These are phyloP conservation scores for Podaxis pistillaris DNA, from an alignment of 768 basidiomycete species.

Conservation along the genomic window DNA sequence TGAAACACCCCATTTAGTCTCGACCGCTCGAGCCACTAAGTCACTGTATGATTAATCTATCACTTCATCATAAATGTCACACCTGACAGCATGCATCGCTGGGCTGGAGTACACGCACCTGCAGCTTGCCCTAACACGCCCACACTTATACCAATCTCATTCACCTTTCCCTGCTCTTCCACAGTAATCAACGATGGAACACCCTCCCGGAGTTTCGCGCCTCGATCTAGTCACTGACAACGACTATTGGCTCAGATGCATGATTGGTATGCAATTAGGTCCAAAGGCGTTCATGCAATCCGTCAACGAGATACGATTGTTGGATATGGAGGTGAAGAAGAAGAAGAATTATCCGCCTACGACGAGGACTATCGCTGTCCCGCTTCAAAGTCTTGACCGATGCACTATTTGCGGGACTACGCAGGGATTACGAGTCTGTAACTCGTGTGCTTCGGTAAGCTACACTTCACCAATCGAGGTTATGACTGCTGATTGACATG, in stretches of 20 bases:
- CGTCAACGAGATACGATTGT: neutral
- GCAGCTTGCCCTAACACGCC: neutral
- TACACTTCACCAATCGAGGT: neutral
- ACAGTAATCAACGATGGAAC: neutral
- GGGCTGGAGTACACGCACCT: too few relatives aligned
- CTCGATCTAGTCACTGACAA: neutral
- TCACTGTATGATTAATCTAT: too few relatives aligned
- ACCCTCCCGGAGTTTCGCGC: neutral
- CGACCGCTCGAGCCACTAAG: too few relatives aligned
- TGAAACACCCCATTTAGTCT: too few relatives aligned
- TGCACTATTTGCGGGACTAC: neutral
- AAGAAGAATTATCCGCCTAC: neutral
- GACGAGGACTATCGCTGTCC: neutral
- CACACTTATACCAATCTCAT: neutral
- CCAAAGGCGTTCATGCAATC: neutral
- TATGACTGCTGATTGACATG: neutral
- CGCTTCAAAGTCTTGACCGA: neutral
- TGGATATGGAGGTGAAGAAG: neutral
- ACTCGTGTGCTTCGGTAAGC: neutral
- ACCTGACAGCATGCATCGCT: too few relatives aligned
- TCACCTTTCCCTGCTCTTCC: neutral
- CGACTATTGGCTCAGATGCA: neutral
- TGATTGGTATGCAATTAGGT: neutral
- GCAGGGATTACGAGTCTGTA: neutral
- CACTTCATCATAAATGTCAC: too few relatives aligned